phyloP scores from a whole-genome alignment of 2,329 filamentous ascomycete species.

The Microdochium trichocladiopsis region DNA sequence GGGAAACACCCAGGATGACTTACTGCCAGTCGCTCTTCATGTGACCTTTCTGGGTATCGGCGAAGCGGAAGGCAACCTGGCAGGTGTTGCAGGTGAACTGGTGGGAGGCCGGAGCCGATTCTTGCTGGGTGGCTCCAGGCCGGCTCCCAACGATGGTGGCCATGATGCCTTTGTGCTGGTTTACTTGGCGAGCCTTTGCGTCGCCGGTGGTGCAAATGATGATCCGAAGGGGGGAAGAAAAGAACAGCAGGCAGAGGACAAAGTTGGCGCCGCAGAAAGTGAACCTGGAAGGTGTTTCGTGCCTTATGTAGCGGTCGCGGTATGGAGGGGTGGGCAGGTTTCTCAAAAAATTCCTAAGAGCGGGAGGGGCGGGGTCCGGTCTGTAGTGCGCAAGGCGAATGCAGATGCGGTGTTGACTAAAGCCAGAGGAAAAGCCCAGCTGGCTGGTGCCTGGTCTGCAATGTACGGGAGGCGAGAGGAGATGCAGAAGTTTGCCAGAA shows the following conservation, averaged over 20 bases:
- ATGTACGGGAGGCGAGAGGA: too few relatives aligned
- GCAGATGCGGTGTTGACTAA: too few relatives aligned
- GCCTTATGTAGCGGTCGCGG: slow-evolving; percentile 3
- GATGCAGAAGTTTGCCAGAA: too few relatives aligned
- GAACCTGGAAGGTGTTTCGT: neutral
- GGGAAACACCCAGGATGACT: slow-evolving; percentile 41
- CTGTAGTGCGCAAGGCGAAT: too few relatives aligned
- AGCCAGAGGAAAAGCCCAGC: too few relatives aligned
- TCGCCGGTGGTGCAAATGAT: too few relatives aligned
- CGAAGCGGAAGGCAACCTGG: slow-evolving; percentile 91
- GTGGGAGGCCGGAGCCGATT: slow-evolving; percentile 48
- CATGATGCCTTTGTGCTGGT: slow-evolving; percentile 29
- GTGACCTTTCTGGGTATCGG: slow-evolving; percentile 86
- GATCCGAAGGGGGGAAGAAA: too few relatives aligned
- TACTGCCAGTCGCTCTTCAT: slow-evolving; percentile 99
- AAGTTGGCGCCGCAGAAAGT: neutral
- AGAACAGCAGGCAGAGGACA: neutral
- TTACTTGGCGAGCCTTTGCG: neutral
- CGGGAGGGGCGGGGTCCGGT: too few relatives aligned
- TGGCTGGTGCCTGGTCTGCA: too few relatives aligned
- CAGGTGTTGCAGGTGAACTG: slow-evolving; percentile 98
- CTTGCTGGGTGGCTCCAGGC: slow-evolving; percentile 15
- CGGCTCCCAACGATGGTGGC: slow-evolving; percentile 37
- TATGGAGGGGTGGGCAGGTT: too few relatives aligned
- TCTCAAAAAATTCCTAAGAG: too few relatives aligned